These are phyloP conservation scores for Fragaria ananassa DNA, from an alignment of 306 rosid genomes.

Conservation along the genomic window DNA sequence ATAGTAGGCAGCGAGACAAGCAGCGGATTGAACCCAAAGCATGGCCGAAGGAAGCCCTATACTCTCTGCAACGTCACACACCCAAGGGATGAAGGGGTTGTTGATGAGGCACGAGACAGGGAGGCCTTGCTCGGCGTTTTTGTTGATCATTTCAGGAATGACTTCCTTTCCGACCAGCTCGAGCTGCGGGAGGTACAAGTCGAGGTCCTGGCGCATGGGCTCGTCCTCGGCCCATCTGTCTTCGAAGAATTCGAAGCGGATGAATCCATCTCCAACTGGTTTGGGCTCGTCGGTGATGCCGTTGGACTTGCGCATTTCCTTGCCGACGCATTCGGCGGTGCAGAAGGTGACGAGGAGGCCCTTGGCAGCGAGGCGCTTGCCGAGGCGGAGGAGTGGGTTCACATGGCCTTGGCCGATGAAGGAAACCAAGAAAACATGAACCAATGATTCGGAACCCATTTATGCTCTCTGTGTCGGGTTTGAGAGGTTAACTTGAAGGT, in stretches of 20 bases:
- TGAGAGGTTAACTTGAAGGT: neutral
- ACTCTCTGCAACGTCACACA: slow-evolving; percentile 45
- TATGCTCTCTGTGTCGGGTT: neutral
- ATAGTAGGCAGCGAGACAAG: slow-evolving; percentile 55
- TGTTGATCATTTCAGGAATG: slow-evolving; percentile 29
- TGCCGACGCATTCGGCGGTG: slow-evolving; percentile 41
- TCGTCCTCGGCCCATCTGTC: slow-evolving; percentile 38
- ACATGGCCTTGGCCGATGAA: slow-evolving; percentile 78
- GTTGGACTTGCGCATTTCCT: slow-evolving; percentile 35
- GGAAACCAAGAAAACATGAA: slow-evolving; percentile 48
- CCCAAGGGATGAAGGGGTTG: slow-evolving; percentile 72
- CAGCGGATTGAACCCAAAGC: slow-evolving; percentile 64
- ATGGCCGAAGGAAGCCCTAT: slow-evolving; percentile 43
- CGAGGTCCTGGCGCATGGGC: slow-evolving; percentile 16
- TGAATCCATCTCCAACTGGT: slow-evolving; percentile 49
- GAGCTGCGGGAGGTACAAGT: slow-evolving; percentile 18
- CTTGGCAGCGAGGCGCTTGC: slow-evolving; percentile 55
- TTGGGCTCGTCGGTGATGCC: slow-evolving; percentile 29
- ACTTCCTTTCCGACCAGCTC: slow-evolving; percentile 33
- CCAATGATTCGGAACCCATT: slow-evolving; percentile 35
- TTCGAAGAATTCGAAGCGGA: slow-evolving; percentile 55
- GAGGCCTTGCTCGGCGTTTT: slow-evolving; percentile 23
- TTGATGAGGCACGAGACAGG: slow-evolving; percentile 56
- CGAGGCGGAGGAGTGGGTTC: slow-evolving; percentile 67
- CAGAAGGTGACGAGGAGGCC: slow-evolving; percentile 54